A percentile compares a stretch with the other conserved stretches of the same genome.
Evolutionary conservation across 2,329 filamentous ascomycete species (phyloP).

Genomic region (Aspergillus sp.): DNA sequence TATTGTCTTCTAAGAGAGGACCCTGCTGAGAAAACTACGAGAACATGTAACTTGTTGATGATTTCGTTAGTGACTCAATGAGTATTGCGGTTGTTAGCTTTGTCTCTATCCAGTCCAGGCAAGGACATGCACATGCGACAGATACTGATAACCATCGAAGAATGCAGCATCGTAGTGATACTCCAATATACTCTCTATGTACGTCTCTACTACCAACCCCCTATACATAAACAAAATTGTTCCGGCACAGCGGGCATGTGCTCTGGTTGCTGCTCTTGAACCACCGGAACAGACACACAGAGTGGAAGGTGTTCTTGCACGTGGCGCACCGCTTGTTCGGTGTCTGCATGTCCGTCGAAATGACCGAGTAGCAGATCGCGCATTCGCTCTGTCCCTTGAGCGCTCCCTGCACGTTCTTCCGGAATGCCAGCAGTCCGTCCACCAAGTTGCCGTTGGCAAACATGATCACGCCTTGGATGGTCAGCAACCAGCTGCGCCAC

Average conservation of each 20-base stretch:
- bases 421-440: conserved; percentile 82
- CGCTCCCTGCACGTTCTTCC: conserved; percentile 81
- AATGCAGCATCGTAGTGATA: not conserved
- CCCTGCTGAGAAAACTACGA: too few species aligned
- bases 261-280: conserved; percentile 91
- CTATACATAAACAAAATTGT: conserved; percentile 64
- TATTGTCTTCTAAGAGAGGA: too few species aligned
- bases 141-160: not conserved
- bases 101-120: too few species aligned
- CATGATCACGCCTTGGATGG: conserved; percentile 87
- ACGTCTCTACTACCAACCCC: not conserved
- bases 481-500: conserved; percentile 88
- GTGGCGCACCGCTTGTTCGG: conserved; percentile 90
- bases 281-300: conserved; percentile 90
- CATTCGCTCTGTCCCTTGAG: conserved; percentile 94
- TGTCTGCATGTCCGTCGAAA: conserved; percentile 82
- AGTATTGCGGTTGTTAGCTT: too few species aligned
- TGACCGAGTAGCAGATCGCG: conserved; percentile 94
- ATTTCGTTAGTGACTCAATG: too few species aligned
- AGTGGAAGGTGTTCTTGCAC: conserved; percentile 93
- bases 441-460: conserved; percentile 88
- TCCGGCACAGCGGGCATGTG: conserved; percentile 89
- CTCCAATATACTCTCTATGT: conserved; percentile 1
- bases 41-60: too few species aligned
- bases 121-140: too few species aligned